phyloP scores from a whole-genome alignment of 2,329 filamentous ascomycete species.

The Tolypocladium capitatum region DNA sequence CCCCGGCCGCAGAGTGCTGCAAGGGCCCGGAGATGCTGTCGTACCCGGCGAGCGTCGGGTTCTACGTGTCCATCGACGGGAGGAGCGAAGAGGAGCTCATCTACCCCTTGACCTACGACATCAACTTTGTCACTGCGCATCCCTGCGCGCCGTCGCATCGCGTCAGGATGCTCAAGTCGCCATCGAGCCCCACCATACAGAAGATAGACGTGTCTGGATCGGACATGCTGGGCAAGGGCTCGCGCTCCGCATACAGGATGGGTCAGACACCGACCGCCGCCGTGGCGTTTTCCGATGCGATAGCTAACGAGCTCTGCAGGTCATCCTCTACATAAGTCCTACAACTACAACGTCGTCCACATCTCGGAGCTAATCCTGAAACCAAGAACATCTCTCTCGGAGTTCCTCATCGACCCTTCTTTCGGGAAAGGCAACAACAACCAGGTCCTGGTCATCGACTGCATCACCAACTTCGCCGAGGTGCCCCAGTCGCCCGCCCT shows the following conservation, averaged over 20 bases:
- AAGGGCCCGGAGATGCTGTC: constrained; percentile 20
- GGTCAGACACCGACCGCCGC: constrained; percentile 19
- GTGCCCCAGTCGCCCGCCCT: constrained; percentile 35
- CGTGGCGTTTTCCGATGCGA: not conserved
- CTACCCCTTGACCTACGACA: constrained; percentile 39
- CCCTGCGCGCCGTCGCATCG: constrained; percentile 47
- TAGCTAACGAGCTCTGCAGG: constrained; percentile 23
- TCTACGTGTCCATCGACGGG: constrained; percentile 23
- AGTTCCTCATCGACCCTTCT: constrained; percentile 27
- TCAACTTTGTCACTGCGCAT: constrained; percentile 53
- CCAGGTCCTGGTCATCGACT: constrained; percentile 47
- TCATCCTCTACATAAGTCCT: constrained; percentile 51
- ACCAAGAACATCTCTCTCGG: constrained; percentile 29
- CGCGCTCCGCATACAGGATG: constrained; percentile 33
- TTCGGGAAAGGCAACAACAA: constrained; percentile 16
- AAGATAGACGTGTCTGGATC: constrained; percentile 39
- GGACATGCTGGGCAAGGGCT: constrained; percentile 27
- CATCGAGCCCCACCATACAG: constrained; percentile 45
- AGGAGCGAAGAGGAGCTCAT: constrained; percentile 26
- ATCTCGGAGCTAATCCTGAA: constrained; percentile 41
- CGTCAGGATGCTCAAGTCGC: constrained; percentile 44
- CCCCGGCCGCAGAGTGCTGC: constrained; percentile 22
- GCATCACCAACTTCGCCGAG: constrained; percentile 39
- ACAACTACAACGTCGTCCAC: constrained; percentile 46
- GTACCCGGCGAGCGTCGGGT: constrained; percentile 21